Conservation (phyloP, 2,329 filamentous ascomycete species). For the Clarireedia sp. region DNA sequence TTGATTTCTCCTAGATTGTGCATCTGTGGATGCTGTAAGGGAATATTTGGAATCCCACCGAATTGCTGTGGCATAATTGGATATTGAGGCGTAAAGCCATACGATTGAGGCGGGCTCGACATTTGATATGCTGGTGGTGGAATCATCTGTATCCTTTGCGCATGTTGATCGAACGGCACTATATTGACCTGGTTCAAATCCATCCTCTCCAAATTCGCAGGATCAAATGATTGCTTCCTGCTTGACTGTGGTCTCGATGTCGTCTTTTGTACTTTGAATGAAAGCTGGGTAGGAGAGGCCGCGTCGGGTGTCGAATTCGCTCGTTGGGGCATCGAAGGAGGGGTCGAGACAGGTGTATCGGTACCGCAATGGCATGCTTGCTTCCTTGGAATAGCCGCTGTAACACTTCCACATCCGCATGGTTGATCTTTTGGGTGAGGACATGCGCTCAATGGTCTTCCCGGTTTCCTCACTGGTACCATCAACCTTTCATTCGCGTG, state of each 20-base stretch:
- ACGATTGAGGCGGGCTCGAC: conserved; percentile 14
- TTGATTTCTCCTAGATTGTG: conserved; percentile 8
- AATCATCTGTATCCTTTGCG: conserved; percentile 21
- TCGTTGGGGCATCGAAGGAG: conserved; percentile 15
- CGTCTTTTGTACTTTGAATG: conserved; percentile 26
- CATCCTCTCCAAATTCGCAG: conserved; percentile 42
- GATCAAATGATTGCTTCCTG: conserved; percentile 43
- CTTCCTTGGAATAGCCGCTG: conserved; percentile 53
- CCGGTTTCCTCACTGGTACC: conserved; percentile 64
- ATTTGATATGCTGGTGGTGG: conserved; percentile 20
- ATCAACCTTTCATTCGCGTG: conserved; percentile 60
- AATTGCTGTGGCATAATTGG: conserved; percentile 19
- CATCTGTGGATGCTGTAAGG: conserved; percentile 18
- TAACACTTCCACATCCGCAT: conserved; percentile 55
- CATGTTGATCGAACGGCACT: conserved; percentile 29
- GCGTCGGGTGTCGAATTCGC: conserved; percentile 33
- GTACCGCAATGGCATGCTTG: conserved; percentile 47
- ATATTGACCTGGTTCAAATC: conserved; percentile 46
- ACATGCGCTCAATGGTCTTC: conserved; percentile 60
- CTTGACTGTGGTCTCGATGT: conserved; percentile 17
- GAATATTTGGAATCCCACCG: conserved; percentile 6
- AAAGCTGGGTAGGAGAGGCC: conserved; percentile 25
- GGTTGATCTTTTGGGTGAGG: conserved; percentile 47
- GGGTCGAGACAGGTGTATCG: conserved; percentile 20
- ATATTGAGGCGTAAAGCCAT: conserved; percentile 22